These are phyloP conservation scores for Exserohilum turcica DNA, from an alignment of 2,329 filamentous ascomycete genomes.

Conservation along the genomic window DNA sequence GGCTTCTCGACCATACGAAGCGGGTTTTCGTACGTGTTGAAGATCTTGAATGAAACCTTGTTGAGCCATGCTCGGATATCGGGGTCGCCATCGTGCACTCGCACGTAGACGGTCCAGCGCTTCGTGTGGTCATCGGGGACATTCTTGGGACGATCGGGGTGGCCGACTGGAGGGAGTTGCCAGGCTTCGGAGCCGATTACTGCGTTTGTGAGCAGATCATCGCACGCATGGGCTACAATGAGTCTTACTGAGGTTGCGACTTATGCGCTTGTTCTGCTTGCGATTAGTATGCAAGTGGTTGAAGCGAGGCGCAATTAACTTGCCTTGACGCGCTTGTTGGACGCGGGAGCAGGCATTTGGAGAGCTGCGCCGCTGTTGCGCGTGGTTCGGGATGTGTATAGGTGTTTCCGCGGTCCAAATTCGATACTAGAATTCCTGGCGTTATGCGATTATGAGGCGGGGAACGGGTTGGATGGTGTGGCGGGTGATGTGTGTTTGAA, in stretches of 20 bases:
- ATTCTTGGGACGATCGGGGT: constrained; percentile 64
- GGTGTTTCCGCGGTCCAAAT: background rate
- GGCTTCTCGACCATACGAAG: constrained; percentile 75
- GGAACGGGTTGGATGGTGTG: background rate
- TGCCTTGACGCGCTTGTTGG: constrained; percentile 59
- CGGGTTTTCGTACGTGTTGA: constrained; percentile 93
- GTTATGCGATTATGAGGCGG: background rate
- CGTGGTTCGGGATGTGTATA: background rate
- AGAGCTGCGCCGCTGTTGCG: constrained; percentile 2
- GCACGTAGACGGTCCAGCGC: constrained; percentile 94
- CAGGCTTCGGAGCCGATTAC: constrained; percentile 58
- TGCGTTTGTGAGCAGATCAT: constrained; percentile 35
- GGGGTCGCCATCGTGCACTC: constrained; percentile 79
- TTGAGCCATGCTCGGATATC: constrained; percentile 95
- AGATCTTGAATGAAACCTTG: constrained; percentile 96
- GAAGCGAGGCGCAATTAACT: constrained; percentile 2
- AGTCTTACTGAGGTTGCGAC: constrained; percentile 46
- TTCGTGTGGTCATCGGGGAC: constrained; percentile 92
- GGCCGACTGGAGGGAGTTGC: constrained; percentile 72
- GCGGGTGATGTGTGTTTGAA: background rate
- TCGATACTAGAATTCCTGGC: background rate
- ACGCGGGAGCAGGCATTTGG: constrained; percentile 59
- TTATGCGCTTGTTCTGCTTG: constrained; percentile 48
- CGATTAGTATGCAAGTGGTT: constrained; percentile 19
- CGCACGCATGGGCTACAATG: background rate